Evolutionary conservation across 257 asterid species (phyloP), one percentile per base, ranked within the genome.

Genomic region (Nicotiana noctiflora): DNA sequence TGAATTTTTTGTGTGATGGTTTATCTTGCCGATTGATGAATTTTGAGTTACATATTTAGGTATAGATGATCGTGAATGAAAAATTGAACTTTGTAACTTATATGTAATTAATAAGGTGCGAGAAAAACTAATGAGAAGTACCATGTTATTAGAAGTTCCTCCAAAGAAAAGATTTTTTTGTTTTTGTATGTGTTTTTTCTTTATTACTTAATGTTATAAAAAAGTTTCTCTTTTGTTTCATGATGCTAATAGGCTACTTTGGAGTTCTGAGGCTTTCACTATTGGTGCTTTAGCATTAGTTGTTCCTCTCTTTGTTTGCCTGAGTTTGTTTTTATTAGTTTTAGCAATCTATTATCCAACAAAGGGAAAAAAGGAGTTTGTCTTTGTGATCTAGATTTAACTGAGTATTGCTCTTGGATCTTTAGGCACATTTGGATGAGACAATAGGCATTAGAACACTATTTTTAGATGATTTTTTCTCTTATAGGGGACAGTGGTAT

Each of bases 1-100:
- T 68, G 76, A 68, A 44, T 56, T 70, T 68, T 68, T 68, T 68
- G 32, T 68, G 57, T 25, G 32, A 15, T 61, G 7, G 34, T 56
- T 55, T 70, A 21, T 68, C 57, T 70, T 70, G 34, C 57, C 59
- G 11, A 37, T 67, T 67, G 76, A n/a, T 67, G 76, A 67, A 67
- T 37, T 70, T 44, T 70, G 77, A 70, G 59, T 21, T 25, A 44
- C 59, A 68, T n/a, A 17, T 44, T 68, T 70, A 21, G 56, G 32
- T 44, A 70, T 44, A 40, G 44, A 70, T 40, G 32, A 52, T 14
- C 10, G 19, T 23, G 77, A 70, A 40, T 70, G 25, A 68, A n/a
- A 68, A 40, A 19, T 44, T 40, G 57, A 70, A 44, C 77, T 70
- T 40, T 19, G n/a, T 70, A 18, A 12, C 14, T 62, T 62, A 62